These are phyloP conservation scores for Candida glucosophila DNA, from an alignment of 1,139 yeast genomes.

Conservation along the genomic window DNA sequence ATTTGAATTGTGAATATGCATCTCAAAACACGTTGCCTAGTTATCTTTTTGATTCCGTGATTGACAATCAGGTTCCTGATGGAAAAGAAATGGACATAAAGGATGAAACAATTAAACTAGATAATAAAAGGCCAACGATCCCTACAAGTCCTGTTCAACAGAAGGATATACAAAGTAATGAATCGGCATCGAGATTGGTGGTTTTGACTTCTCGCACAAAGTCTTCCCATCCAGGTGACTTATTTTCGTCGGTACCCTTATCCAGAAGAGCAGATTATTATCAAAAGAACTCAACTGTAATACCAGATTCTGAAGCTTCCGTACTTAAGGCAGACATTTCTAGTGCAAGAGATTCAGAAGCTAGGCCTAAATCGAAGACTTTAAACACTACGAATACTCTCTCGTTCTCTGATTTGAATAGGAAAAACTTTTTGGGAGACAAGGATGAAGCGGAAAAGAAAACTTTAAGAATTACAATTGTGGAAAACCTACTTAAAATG, in stretches of 20 bases:
- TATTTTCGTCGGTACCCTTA: slow-evolving; percentile 73
- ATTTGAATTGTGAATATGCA: slow-evolving; percentile 43
- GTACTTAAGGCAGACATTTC: too few species aligned
- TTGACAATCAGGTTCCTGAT: slow-evolving; percentile 21
- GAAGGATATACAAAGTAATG: slow-evolving; percentile 2
- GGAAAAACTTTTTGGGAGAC: slow-evolving; percentile 47
- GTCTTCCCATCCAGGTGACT: slow-evolving; percentile 72
- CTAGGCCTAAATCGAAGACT: too few species aligned
- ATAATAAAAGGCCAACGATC: too few species aligned
- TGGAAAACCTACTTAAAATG: slow-evolving; percentile 65
- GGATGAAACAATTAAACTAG: neutral
- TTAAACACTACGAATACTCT: too few species aligned
- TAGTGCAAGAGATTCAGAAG: too few species aligned
- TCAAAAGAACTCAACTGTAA: slow-evolving; percentile 10
- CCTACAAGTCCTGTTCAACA: neutral
- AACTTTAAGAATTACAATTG: slow-evolving; percentile 58
- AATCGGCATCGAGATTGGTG: slow-evolving; percentile 50
- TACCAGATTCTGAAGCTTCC: too few species aligned
- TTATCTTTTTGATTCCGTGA: slow-evolving; percentile 51
- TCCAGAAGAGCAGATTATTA: slow-evolving; percentile 39
- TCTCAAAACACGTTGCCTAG: slow-evolving; percentile 38
- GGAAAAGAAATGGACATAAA: too few species aligned
- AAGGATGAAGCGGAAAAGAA: slow-evolving; percentile 70
- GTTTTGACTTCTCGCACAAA: slow-evolving; percentile 51
- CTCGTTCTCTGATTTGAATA: too few species aligned